phyloP scores from a whole-genome alignment of 805 yeast species.

The Suhomyces sp. region DNA sequence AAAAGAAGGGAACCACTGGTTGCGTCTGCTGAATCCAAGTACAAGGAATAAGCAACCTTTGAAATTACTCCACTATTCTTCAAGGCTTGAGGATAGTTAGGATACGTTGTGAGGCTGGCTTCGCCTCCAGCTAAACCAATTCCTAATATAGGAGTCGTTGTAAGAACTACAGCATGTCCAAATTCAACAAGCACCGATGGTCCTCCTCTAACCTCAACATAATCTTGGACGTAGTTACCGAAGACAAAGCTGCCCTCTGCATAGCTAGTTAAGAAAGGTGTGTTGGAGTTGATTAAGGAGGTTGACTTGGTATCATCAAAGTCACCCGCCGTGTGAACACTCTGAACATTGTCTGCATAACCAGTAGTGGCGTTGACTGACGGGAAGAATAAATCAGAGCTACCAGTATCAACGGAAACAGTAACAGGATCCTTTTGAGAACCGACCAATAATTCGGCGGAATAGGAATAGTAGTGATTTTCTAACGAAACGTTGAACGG shows the following conservation, averaged over 20 bases:
- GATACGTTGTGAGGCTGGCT: conserved; percentile 14
- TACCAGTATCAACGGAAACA: conserved; percentile 40
- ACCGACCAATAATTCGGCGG: conserved; percentile 22
- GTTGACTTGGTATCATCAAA: conserved; percentile 40
- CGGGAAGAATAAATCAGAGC: conserved; percentile 36
- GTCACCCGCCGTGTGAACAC: conserved; percentile 15
- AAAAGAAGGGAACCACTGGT: neutral
- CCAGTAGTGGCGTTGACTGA: neutral
- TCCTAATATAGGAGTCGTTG: conserved; percentile 6
- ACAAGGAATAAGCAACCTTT: conserved; percentile 2
- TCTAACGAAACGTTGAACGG: neutral
- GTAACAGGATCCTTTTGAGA: conserved; percentile 23
- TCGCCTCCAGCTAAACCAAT: conserved; percentile 5
- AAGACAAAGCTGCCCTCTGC: conserved; percentile 47
- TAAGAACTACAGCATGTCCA: conserved; percentile 6
- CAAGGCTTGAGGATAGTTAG: conserved; percentile 8
- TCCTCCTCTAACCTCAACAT: conserved; percentile 4
- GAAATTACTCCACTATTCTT: neutral
- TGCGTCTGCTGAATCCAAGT: neutral
- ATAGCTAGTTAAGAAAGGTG: conserved; percentile 42
- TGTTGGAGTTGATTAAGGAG: conserved; percentile 41
- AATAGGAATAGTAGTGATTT: neutral
- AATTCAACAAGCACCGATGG: conserved; percentile 4
- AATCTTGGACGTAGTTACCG: conserved; percentile 27
- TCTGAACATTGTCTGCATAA: neutral